Conservation (phyloP, 768 basidiomycete genomes). For the Podaxis sp. region DNA sequence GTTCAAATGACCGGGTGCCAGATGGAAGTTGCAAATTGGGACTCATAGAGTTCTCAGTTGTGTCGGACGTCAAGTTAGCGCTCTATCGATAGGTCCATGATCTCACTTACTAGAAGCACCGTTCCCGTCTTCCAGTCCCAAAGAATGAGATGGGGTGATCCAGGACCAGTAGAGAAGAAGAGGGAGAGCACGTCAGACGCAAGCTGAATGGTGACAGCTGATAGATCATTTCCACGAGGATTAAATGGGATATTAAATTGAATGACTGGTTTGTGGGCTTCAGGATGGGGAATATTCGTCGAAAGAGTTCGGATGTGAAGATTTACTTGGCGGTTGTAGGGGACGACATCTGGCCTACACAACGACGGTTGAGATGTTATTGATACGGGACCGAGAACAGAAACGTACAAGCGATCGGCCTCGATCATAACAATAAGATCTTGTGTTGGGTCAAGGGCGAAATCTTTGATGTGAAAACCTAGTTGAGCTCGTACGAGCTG, state of each 20-base stretch:
- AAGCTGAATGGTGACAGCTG: conserved; percentile 46
- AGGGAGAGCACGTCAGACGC: conserved; percentile 54
- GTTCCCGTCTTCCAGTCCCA: conserved; percentile 56
- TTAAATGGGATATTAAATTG: conserved; percentile 24
- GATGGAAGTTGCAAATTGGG: conserved; percentile 23
- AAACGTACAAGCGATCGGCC: conserved; percentile 16
- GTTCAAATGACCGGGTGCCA: conserved; percentile 42
- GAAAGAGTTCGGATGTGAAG: conserved; percentile 48
- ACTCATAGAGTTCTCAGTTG: conserved; percentile 28
- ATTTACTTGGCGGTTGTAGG: conserved; percentile 15
- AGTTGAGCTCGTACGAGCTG: conserved; percentile 30
- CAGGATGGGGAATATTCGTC: conserved; percentile 40
- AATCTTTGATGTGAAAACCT: conserved; percentile 47
- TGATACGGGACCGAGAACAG: background rate
- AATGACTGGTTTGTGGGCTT: conserved; percentile 31
- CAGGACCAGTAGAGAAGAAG: conserved; percentile 32
- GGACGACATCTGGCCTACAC: conserved; percentile 13
- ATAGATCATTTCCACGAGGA: conserved; percentile 22
- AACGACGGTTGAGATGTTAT: background rate
- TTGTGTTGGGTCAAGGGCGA: conserved; percentile 67
- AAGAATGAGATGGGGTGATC: conserved; percentile 33
- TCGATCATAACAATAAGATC: conserved; percentile 51
- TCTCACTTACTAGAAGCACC: conserved; percentile 39
- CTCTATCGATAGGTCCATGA: background rate
- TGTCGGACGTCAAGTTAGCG: background rate